These are phyloP conservation scores for Raffaelea albimanens DNA, from an alignment of 2,329 filamentous ascomycete genomes.

Conservation along the genomic window DNA sequence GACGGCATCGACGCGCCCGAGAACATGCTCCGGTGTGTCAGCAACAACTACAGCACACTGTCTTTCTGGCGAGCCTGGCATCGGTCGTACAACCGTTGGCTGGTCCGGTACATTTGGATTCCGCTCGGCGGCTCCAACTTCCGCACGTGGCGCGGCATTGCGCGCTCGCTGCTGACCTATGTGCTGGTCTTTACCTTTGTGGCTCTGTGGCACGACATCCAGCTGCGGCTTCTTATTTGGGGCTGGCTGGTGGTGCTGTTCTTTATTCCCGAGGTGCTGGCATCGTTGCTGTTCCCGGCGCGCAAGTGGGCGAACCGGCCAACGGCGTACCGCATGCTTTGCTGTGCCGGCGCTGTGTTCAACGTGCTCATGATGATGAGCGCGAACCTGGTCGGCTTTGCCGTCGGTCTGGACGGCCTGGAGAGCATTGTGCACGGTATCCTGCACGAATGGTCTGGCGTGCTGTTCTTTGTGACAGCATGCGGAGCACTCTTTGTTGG, in stretches of 20 bases:
- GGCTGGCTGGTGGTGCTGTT: slow-evolving; percentile 95
- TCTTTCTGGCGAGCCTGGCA: slow-evolving; percentile 98
- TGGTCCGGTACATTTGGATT: slow-evolving; percentile 87
- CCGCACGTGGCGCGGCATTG: slow-evolving; percentile 32
- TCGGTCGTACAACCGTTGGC: slow-evolving; percentile 88
- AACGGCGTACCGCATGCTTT: slow-evolving; percentile 68
- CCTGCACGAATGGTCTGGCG: slow-evolving; percentile 59
- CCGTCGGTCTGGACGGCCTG: slow-evolving; percentile 80
- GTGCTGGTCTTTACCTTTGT: slow-evolving; percentile 91
- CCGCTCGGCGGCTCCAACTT: slow-evolving; percentile 68
- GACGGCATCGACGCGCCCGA: slow-evolving; percentile 93
- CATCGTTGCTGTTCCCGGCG: slow-evolving; percentile 60
- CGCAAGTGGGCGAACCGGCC: slow-evolving; percentile 61
- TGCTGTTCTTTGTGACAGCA: slow-evolving; percentile 62
- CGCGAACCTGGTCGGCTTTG: slow-evolving; percentile 92
- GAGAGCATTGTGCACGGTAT: slow-evolving; percentile 68
- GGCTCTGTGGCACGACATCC: slow-evolving; percentile 95
- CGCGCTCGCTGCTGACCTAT: slow-evolving; percentile 62
- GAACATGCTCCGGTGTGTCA: slow-evolving; percentile 97
- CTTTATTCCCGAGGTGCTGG: slow-evolving; percentile 79
- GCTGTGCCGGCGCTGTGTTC: slow-evolving; percentile 67
- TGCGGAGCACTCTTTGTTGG: slow-evolving; percentile 73
- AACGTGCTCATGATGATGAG: slow-evolving; percentile 94
- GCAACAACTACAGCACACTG: slow-evolving; percentile 83
- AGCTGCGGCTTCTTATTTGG: slow-evolving; percentile 84